These are phyloP conservation scores for Gigaspora rosea DNA, from an alignment of 192 early-diverging fungal species.

Conservation along the genomic window DNA sequence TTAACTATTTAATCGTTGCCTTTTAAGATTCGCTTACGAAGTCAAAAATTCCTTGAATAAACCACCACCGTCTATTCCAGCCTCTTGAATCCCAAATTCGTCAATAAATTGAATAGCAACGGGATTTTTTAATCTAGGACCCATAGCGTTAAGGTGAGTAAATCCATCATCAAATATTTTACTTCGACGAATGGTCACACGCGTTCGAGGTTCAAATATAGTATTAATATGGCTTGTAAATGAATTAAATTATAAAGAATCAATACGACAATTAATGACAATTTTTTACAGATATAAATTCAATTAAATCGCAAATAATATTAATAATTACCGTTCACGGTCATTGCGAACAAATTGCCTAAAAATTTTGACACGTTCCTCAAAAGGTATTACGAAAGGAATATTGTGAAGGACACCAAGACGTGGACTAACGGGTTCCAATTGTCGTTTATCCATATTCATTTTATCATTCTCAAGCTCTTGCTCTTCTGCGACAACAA, in stretches of 20 bases:
- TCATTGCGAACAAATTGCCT: constrained; percentile 76
- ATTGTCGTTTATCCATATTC: constrained; percentile 32
- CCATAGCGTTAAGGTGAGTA: constrained; percentile 65
- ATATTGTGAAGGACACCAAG: constrained; percentile 73
- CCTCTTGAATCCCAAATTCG: constrained; percentile 80
- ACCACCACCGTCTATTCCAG: constrained; percentile 95
- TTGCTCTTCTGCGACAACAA: constrained; percentile 56
- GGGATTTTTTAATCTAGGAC: constrained; percentile 68
- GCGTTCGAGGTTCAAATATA: constrained; percentile 34
- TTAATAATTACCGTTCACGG: constrained; percentile 37
- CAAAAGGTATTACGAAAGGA: constrained; percentile 93
- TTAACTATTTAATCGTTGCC: background rate
- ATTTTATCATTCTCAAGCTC: constrained; percentile 39
- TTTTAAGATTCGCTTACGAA: constrained; percentile 41
- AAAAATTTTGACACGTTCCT: constrained; percentile 84
- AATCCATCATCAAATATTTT: constrained; percentile 92
- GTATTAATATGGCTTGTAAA: background rate
- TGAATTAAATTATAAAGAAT: background rate
- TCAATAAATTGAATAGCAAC: constrained; percentile 87
- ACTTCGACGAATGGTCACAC: constrained; percentile 69
- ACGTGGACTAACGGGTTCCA: constrained; percentile 52
- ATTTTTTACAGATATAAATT: background rate
- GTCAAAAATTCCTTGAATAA: constrained; percentile 98
- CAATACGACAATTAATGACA: background rate
- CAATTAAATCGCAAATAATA: background rate